Evolutionary conservation across 805 yeast genomes (phyloP).

Genomic region (Candida odintsovae): DNA sequence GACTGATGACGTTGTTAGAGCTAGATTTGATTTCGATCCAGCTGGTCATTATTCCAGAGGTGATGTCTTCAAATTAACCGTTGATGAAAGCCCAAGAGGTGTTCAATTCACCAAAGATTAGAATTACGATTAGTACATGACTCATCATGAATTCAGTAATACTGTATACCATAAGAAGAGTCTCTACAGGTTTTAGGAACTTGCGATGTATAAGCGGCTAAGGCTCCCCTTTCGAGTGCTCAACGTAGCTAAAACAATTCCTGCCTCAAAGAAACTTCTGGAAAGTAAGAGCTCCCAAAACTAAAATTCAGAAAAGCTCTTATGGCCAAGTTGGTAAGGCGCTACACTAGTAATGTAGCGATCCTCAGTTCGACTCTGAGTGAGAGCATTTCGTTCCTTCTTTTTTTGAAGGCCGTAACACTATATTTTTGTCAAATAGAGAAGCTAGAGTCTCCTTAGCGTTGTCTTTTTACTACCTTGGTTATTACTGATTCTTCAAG

Average conservation of each 20-base stretch:
- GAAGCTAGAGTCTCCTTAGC: too few relatives aligned
- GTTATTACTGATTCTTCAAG: too few relatives aligned
- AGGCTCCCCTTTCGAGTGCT: too few relatives aligned
- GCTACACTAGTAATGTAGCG: conserved; percentile 75
- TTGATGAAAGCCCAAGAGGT: conserved; percentile 28
- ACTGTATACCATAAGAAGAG: too few relatives aligned
- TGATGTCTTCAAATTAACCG: conserved; percentile 37
- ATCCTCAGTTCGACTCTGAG: conserved; percentile 69
- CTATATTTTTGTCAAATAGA: too few relatives aligned
- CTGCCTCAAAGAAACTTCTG: too few relatives aligned
- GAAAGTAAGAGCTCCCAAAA: too few relatives aligned
- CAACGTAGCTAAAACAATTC: too few relatives aligned
- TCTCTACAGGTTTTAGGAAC: too few relatives aligned
- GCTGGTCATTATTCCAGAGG: conserved; percentile 39
- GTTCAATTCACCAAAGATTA: neutral
- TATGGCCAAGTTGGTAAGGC: conserved; percentile 4
- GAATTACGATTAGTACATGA: neutral
- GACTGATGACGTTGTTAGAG: conserved; percentile 29
- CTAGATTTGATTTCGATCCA: conserved; percentile 37
- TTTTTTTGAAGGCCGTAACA: too few relatives aligned
- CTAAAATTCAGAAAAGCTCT: neutral
- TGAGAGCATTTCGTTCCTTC: conserved; percentile 37
- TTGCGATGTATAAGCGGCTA: too few relatives aligned
- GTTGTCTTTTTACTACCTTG: neutral
- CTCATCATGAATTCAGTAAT: too few relatives aligned